Evolutionary conservation across 768 basidiomycete genomes (phyloP), one percentile per base, ranked within the genome.

Genomic region (Amanita brunnescens): DNA sequence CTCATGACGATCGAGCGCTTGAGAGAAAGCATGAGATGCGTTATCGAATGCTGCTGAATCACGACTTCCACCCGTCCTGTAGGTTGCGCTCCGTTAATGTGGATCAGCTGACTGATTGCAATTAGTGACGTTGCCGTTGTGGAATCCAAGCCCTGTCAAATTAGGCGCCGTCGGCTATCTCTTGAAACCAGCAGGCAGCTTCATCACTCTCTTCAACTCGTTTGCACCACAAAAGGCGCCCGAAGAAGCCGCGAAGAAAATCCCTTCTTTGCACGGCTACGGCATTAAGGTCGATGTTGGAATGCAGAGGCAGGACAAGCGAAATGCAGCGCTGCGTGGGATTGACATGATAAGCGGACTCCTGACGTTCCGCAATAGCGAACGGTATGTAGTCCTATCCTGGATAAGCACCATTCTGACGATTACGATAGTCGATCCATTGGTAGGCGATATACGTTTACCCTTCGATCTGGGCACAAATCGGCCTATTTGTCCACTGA

Each of bases 101-200:
- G 50, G 24, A 47, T 38, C 26, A 49, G 32, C 32, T 52, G 23
- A 26, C 7, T 53, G 24, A 46, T 26, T 6, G 21, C 35, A 34
- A 38, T 47, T 33, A 84, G 83, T 88, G 49, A 76, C 72, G 1
- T 64, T 84, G 16, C 83, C 89, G 8, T 68, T 91, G 6, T 93
- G 88, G 89, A 70, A 69, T 3, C 90, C 90, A 2, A 70, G 76
- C 0, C 74, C 62, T 2, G 75, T 91, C 0, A 62, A 70, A 5
- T 66, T 90, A 1, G 91, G 90, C n/a, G 80, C 82, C 2, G 82
- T 92, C 1, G 90, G 91, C 5, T 93, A 85, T 63, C 67, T 90
- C 18, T 73, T 69, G 18, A 88, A 81, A 57, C 78, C 84, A 2
- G 62, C 64, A 21, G 91, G 90, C 1, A 64, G 68, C 49, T 92